Conservation (phyloP, 139 green algal genomes). For the Tetradesmus lagerheimii region DNA sequence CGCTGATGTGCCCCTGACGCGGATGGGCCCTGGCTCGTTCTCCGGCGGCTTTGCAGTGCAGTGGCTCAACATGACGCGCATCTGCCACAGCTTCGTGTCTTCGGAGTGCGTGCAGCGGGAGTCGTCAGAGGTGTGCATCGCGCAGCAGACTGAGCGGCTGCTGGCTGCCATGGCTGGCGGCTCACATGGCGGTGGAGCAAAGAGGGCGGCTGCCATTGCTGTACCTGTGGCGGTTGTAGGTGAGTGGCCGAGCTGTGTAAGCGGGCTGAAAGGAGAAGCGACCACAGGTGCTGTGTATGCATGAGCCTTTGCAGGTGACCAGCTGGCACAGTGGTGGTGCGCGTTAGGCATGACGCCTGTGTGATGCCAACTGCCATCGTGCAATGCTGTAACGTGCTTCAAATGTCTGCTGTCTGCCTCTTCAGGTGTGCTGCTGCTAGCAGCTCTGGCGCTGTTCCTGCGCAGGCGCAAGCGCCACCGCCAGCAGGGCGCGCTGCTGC, state of each 20-base stretch:
- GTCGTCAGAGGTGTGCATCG: background rate
- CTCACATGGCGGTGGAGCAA: background rate
- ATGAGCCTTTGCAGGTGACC: too few species aligned
- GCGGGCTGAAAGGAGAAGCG: too few species aligned
- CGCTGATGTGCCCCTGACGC: background rate
- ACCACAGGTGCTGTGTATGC: too few species aligned
- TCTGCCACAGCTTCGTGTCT: background rate
- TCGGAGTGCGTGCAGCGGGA: background rate
- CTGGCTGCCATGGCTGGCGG: background rate
- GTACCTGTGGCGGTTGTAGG: background rate
- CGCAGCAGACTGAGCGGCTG: background rate
- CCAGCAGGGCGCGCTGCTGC: background rate
- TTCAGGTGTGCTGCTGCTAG: background rate
- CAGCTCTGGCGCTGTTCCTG: background rate
- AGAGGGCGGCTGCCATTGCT: background rate
- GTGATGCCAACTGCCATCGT: too few species aligned
- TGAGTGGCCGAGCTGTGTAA: too few species aligned
- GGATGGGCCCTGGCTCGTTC: background rate
- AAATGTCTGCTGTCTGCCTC: background rate
- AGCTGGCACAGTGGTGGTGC: too few species aligned
- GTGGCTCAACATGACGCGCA: background rate
- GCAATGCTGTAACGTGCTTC: background rate
- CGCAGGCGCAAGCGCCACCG: background rate
- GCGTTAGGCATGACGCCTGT: too few species aligned
- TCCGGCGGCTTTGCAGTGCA: background rate